These are phyloP conservation scores for Claviceps humidiphila DNA, from an alignment of 2,329 filamentous ascomycete species.

Conservation along the genomic window DNA sequence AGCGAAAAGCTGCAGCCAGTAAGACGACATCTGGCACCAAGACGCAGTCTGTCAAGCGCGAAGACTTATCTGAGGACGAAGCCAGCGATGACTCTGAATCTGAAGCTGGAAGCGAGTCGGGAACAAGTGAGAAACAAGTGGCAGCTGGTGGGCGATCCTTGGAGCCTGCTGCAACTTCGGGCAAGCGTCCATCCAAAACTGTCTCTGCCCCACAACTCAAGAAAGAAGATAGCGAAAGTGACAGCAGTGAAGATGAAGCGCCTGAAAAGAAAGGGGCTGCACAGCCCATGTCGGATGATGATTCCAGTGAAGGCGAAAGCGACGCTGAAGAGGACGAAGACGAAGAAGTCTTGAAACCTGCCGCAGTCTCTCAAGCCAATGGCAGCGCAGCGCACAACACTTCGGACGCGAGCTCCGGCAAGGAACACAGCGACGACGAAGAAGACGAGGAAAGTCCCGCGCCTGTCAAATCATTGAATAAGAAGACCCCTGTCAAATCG, in stretches of 20 bases:
- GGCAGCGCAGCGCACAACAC: slow-evolving; percentile 6
- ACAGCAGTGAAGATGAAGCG: slow-evolving; percentile 7
- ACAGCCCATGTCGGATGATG: neutral
- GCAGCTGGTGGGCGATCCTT: slow-evolving; percentile 1
- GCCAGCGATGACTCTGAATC: slow-evolving; percentile 16
- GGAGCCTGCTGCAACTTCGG: slow-evolving; percentile 1
- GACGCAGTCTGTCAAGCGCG: neutral
- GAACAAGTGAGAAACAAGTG: slow-evolving; percentile 10
- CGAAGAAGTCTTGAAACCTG: slow-evolving; percentile 3
- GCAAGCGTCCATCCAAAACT: slow-evolving; percentile 8
- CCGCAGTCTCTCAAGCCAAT: slow-evolving; percentile 11
- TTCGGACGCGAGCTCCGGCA: slow-evolving; percentile 12
- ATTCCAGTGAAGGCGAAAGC: slow-evolving; percentile 14
- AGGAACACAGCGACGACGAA: slow-evolving; percentile 13
- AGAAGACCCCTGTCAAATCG: neutral
- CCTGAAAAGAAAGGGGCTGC: slow-evolving; percentile 7
- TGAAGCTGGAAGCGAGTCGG: slow-evolving; percentile 5
- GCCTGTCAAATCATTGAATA: neutral
- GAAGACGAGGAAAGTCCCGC: slow-evolving; percentile 2
- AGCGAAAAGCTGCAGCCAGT: slow-evolving; percentile 18
- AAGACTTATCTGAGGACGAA: slow-evolving; percentile 14
- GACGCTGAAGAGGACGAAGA: slow-evolving; percentile 6
- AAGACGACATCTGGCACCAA: slow-evolving; percentile 7
- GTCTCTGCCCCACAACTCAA: slow-evolving; percentile 14
- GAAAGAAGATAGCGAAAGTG: slow-evolving; percentile 1